These are phyloP conservation scores for Marchantia polymorpha DNA, from an alignment of 225 moss, liverwort and hornwort genomes.

Conservation along the genomic window DNA sequence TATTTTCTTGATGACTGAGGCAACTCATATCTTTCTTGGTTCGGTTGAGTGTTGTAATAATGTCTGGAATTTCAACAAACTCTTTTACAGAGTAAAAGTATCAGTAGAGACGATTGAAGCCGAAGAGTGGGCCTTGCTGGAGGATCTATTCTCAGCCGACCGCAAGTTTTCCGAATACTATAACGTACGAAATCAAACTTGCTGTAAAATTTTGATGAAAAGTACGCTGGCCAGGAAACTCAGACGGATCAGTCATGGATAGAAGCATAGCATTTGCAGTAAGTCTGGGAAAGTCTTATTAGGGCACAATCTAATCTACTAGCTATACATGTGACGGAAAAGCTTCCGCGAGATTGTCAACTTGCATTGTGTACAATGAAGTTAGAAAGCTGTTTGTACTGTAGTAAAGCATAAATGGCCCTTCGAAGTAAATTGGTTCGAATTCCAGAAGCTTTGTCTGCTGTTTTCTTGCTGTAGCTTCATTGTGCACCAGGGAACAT, in stretches of 20 bases:
- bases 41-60: not conserved
- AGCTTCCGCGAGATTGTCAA: too few species aligned
- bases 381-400: too few species aligned
- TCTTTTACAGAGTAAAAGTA: slow-evolving; percentile 62
- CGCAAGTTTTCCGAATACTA: slow-evolving; percentile 83
- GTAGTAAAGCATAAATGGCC: too few species aligned
- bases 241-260: not conserved
- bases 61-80: not conserved
- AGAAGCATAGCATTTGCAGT: not conserved
- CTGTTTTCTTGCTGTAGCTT: too few species aligned
- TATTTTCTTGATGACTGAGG: not conserved
- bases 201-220: not conserved
- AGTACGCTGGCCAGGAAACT: too few species aligned
- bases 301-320: not conserved
- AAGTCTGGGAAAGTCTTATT: too few species aligned
- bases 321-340: not conserved
- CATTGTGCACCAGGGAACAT: too few species aligned
- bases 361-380: too few species aligned
- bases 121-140: slow-evolving; percentile 78
- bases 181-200: slow-evolving; percentile 45
- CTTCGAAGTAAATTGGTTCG: too few species aligned
- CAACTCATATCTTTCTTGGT: not conserved
- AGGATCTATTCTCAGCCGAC: slow-evolving; percentile 81
- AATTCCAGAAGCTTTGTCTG: too few species aligned
- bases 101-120: slow-evolving; percentile 79